Percentiles rank a stretch among this genome's conserved stretches.
Evolutionary conservation across 352 stramenopile species (phyloP).

Genomic region (Phytopythium mirpurense): DNA sequence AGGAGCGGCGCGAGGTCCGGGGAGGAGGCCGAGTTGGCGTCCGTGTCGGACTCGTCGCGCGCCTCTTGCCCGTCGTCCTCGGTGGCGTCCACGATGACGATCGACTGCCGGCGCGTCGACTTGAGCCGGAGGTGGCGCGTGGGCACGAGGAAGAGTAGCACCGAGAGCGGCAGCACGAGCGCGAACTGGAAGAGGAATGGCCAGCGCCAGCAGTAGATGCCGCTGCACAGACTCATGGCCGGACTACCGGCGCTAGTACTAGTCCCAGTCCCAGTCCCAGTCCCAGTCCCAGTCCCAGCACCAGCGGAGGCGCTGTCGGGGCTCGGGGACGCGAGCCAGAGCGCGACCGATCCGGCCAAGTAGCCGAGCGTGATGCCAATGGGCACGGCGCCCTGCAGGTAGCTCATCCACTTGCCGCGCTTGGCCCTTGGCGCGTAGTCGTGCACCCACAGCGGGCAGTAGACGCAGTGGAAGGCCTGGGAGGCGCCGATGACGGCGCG

Average conservation of each 20-base stretch:
- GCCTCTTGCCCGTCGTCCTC: slow-evolving; percentile 22
- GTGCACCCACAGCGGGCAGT: slow-evolving; percentile 83
- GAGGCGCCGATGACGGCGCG: slow-evolving; percentile 69
- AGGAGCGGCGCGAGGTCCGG: neutral
- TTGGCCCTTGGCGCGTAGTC: slow-evolving; percentile 74
- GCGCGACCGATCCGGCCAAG: slow-evolving; percentile 65
- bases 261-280: no score
- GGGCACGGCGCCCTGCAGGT: slow-evolving; percentile 66
- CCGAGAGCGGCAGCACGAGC: slow-evolving; percentile 63
- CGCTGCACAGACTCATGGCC: slow-evolving; percentile 44
- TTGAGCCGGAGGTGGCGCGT: slow-evolving; percentile 59
- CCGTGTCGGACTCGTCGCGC: slow-evolving; percentile 1
- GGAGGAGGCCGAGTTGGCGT: neutral
- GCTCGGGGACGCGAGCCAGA: slow-evolving; percentile 42
- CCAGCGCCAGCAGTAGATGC: slow-evolving; percentile 86
- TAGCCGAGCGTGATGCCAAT: slow-evolving; percentile 79
- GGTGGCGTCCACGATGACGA: slow-evolving; percentile 56
- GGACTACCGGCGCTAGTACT: no score
- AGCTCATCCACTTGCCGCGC: slow-evolving; percentile 81
- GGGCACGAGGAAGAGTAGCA: slow-evolving; percentile 80
- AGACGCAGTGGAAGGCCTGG: slow-evolving; percentile 83
- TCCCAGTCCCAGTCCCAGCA: no score
- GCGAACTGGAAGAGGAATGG: slow-evolving; percentile 78
- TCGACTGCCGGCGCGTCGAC: slow-evolving; percentile 41
- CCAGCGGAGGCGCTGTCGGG: slow-evolving; percentile 11